Evolutionary conservation across 768 basidiomycete genomes (phyloP), one percentile per base, ranked within the genome.

Genomic region (Trametes cinnabarina): DNA sequence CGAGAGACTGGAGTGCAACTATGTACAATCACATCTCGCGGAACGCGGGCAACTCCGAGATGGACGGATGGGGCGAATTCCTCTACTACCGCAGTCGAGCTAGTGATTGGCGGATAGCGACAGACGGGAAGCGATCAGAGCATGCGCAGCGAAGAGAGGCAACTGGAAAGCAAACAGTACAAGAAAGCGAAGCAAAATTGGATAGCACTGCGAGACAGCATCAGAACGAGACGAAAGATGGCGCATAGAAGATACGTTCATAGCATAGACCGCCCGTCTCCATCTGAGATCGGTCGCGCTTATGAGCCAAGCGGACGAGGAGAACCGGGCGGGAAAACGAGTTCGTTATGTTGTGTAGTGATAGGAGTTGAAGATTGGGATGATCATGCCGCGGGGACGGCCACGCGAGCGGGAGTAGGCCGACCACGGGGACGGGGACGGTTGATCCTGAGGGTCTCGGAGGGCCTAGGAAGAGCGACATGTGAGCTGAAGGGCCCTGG

Each of bases 371-470:
- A 12, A 7, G 47, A 28, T 35, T 43, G 40, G 46, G 15, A 15
- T 14, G 44, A 55, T 66, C 56, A 74, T 39, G 53, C 67, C 47
- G 70, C 67, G 25, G 71, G 56, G 12, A 71, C 66, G 40, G 60
- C 65, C 43, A 46, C 59, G 11, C 71, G 68, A 35, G 70, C 71
- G 34, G 68, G 75, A 37, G 72, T 74, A 14, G 74, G 74, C 32
- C 79, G 72, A 40, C 77, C 77, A 37, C 72, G 74, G 3, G 79
- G 79, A 43, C 79, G 73, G 14, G 80, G 80, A 28, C 79, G 76
- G 60, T 72, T 76, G 54, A 80, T 68, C 61, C 80, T 71, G 23
- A 79, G 68, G 15, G 71, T 71, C 58, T 77, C 75, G n/a, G 70
- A 63, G 9, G 77, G 71, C 34, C 79, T 80, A n/a, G 11, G 8